These are phyloP conservation scores for Fusarium temperatum DNA, from an alignment of 2,329 filamentous ascomycete genomes.

Conservation along the genomic window DNA sequence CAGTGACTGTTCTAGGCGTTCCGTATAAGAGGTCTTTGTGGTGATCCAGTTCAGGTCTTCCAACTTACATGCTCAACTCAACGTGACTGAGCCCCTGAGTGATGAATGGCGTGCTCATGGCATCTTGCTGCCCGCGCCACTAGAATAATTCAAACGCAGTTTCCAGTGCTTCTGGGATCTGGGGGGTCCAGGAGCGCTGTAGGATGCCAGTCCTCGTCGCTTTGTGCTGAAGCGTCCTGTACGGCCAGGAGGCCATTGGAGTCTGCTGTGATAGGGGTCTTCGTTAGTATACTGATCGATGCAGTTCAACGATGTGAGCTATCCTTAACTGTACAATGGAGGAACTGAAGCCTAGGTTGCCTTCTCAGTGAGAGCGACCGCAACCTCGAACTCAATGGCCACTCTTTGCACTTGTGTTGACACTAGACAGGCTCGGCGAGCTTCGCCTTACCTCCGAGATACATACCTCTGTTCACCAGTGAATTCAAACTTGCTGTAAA, in stretches of 20 bases:
- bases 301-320: no score
- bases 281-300: background rate
- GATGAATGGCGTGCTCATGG: background rate
- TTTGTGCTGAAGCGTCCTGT: background rate
- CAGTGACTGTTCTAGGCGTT: background rate
- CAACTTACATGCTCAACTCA: background rate
- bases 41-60: background rate
- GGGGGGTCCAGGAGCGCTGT: no score
- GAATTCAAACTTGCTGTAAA: background rate
- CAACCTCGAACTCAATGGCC: background rate
- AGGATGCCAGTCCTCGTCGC: background rate
- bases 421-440: background rate
- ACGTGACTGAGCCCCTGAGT: background rate
- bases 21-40: background rate
- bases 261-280: background rate
- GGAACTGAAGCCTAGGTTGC: no score
- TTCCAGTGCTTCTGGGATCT: background rate
- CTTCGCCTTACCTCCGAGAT: background rate
- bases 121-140: rapidly evolving
- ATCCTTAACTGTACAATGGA: background rate
- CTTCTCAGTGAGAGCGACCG: background rate
- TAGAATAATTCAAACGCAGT: background rate
- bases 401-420: background rate
- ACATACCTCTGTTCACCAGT: background rate
- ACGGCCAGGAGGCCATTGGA: background rate